Percentiles rank a stretch among this genome's conserved stretches.
These are phyloP conservation scores for Wickerhamiella allomyrinae DNA, from an alignment of 805 yeast species.

Conservation along the genomic window DNA sequence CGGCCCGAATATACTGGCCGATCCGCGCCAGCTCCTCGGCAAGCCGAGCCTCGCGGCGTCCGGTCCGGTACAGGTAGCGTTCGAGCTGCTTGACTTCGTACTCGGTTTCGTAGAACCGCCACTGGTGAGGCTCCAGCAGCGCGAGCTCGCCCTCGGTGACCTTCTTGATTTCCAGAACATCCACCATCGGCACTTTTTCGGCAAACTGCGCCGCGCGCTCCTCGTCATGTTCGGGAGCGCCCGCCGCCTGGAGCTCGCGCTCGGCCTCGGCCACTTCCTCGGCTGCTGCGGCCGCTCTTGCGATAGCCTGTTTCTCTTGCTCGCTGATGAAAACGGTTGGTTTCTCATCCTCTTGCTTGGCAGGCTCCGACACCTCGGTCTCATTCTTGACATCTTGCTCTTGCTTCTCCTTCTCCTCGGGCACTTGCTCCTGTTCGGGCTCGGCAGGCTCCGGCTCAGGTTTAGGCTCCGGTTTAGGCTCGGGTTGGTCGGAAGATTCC, in stretches of 20 bases:
- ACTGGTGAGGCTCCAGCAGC: slow-evolving; percentile 10
- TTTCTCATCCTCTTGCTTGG: background rate
- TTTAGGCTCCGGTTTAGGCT: background rate
- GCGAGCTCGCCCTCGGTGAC: slow-evolving; percentile 7
- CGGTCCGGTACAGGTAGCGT: slow-evolving; percentile 3
- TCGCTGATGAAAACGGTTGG: too few relatives aligned
- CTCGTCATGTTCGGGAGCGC: background rate
- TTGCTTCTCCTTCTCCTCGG: background rate
- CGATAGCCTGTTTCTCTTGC: too few relatives aligned
- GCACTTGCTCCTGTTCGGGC: background rate
- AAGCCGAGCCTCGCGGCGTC: slow-evolving; percentile 13
- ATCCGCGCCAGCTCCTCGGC: slow-evolving; percentile 4
- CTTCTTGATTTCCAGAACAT: slow-evolving; percentile 8
- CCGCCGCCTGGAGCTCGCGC: background rate
- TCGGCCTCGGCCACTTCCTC: background rate
- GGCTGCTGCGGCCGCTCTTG: background rate
- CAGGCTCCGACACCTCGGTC: background rate
- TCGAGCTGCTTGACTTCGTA: slow-evolving; percentile 10
- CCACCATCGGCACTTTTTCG: background rate
- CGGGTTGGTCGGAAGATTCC: background rate
- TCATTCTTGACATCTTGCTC: background rate
- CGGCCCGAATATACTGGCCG: background rate
- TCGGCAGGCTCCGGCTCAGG: too few relatives aligned
- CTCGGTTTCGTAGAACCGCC: slow-evolving; percentile 17
- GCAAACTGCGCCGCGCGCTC: background rate